Base-by-base conservation (phyloP, 2,329 filamentous ascomycete genomes). In the Verticillium nubilum region DNA sequence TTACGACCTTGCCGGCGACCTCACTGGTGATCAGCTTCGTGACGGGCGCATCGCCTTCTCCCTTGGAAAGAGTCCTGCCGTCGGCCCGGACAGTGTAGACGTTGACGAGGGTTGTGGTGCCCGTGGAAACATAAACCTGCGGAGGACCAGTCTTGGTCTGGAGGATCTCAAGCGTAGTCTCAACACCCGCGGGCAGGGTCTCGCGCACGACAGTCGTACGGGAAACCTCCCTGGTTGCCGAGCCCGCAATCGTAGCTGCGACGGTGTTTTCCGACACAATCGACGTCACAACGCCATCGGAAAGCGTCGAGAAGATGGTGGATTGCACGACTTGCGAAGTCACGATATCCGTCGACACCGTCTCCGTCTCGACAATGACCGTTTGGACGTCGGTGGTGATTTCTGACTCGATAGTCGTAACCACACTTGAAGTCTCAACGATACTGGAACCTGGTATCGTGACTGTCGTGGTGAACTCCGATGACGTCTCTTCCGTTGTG, bases 11-110 rank as follows among this genome's bases (percentile, higher is more conserved):
- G 3, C 65, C 68, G 4, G 62, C 63, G 0, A 65, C 33, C 0
- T 70, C 64, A 1, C 64, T 66, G 3, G 66, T 67, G 2, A 67
- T 54, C 4, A 68, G 61, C 1, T 66, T 52, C n/a, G 66, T 64
- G 6, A 66, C 62, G 0, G 67, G 66, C 5, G 59, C 47, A n/a
- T n/a, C n/a, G 6, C 17, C n/a, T 10, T 50, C 42, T 23, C 42
- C 42, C 42, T 50, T 50, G 26, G 13, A 54, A 10, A 28, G 53
- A 56, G 17, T 58, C 19, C 42, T 63, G 27, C 9, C 62, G 26
- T 35, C 57, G 2, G 50, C 60, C 10, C 52, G 37, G 1, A 60
- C 28, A 0, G 68, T 68, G 19, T 64, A 60, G 10, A 62, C 58
- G 2, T 58, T 58, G 2, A 63, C 66, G 29, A 69, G 65, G n/a